These are phyloP conservation scores for Nigrospora oryzae DNA, from an alignment of 2,329 filamentous ascomycete species.

Conservation along the genomic window DNA sequence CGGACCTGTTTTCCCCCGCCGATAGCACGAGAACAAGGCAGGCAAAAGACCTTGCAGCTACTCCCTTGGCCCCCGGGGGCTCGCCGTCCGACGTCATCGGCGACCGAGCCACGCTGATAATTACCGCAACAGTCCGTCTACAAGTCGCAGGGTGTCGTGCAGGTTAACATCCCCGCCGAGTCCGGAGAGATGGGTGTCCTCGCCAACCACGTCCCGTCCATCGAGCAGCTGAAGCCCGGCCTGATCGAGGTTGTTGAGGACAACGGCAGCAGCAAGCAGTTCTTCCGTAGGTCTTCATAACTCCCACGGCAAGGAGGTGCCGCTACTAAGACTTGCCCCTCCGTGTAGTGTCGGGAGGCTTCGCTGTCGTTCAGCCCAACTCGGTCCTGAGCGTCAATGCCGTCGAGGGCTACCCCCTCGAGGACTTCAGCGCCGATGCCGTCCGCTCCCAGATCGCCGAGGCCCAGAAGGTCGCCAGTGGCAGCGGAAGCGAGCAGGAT, in stretches of 20 bases:
- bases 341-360: conserved; percentile 79
- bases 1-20: conserved; percentile 22
- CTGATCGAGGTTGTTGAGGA: conserved; percentile 95
- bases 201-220: conserved; percentile 96
- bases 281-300: conserved; percentile 73
- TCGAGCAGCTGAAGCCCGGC: conserved; percentile 97
- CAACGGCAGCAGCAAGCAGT: conserved; percentile 82
- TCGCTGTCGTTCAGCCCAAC: conserved; percentile 93
- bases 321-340: background rate
- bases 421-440: conserved; percentile 91
- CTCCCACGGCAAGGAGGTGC: conserved; percentile 1
- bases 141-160: conserved; percentile 65
- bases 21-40: no score
- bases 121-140: conserved; percentile 59
- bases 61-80: conserved; percentile 12
- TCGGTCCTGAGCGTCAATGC: conserved; percentile 96
- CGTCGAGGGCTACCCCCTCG: conserved; percentile 86
- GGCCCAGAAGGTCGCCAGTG: conserved; percentile 88
- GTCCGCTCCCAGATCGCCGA: conserved; percentile 86
- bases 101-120: conserved; percentile 35
- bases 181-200: conserved; percentile 99
- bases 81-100: background rate
- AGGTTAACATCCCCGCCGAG: conserved; percentile 98
- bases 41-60: conserved; percentile 4
- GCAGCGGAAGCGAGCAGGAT: conserved; percentile 89